Base-by-base conservation (phyloP, 2,329 filamentous ascomycete genomes). In the Thermomyces lanuginosus region DNA sequence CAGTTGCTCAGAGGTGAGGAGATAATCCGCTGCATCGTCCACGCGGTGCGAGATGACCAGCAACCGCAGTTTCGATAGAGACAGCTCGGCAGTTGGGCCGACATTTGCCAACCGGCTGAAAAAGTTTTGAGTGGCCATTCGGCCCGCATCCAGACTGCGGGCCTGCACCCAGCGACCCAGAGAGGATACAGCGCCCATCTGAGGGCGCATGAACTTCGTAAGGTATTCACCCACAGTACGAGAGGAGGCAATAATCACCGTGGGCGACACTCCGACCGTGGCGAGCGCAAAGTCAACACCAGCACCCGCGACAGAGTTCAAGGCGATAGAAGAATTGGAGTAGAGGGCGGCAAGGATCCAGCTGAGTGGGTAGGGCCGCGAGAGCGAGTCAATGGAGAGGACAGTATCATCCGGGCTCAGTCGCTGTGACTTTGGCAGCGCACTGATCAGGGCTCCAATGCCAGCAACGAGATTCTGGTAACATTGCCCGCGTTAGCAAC, bases 261-360 rank as follows among this genome's bases (percentile, higher is more conserved):
- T 93, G 1, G 86, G 86, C 1, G 77, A 69, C 20, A 91, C 61
- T 24, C 73, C 72, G 32, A 72, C 68, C 12, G 77, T 77, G 12
- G 82, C 81, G 12, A 83, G 55, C 10, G 63, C 60, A 19, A 95
- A 64, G 45, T 89, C 72, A 8, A 77, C 63, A 7, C 69, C 69
- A 18, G 69, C 65, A 5, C 77, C 77, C 9, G 83, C 78, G 14
- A 92, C 83, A 0, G 83, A 89, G 55, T 81, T 95, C 43, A 98
- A 66, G 14, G 83, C 81, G 11, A 98, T 58, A 0, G 82, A 89
- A 10, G 81, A 66, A 47, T 92, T 89, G 12, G 72, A 76, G 54
- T 74, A 92, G 6, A 98, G 66, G 0, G 84, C 83, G 1, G 76
- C 72, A 31, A 98, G 63, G 1, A 82, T 82, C 33, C 91, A 63